Evolutionary conservation across 108 stramenopile species (phyloP).

Genomic region (Nitzschia sp.): DNA sequence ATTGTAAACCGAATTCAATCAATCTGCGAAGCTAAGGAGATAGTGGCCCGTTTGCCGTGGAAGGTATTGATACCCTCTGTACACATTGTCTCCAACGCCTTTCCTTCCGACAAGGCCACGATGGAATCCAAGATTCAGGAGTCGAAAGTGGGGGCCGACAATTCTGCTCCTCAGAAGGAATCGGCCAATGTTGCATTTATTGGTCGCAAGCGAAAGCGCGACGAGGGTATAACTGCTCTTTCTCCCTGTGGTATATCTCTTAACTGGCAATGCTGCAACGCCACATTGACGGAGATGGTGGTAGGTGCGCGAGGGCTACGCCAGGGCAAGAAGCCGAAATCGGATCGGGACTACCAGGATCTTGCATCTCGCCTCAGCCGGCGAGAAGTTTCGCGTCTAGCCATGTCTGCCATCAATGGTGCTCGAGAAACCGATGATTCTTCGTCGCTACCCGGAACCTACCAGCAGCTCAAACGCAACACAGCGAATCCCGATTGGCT

Average conservation of each 20-base stretch:
- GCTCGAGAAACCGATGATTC: not conserved
- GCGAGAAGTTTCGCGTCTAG: conserved; percentile 23
- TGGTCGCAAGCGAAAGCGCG: conserved; percentile 8
- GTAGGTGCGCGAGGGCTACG: conserved; percentile 79
- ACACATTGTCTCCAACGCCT: conserved; percentile 14
- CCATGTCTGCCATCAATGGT: not conserved
- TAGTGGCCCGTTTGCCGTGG: not conserved
- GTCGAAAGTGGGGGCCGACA: not conserved
- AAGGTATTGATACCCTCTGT: conserved; percentile 12
- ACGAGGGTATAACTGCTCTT: conserved; percentile 3
- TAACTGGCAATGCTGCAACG: conserved; percentile 47
- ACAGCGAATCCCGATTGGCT: conserved; percentile 2
- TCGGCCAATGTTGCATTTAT: not conserved
- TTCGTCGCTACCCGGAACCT: not conserved
- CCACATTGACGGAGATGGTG: conserved; percentile 52
- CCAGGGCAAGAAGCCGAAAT: conserved; percentile 81
- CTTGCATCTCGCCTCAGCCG: conserved; percentile 68
- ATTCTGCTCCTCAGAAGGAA: not conserved
- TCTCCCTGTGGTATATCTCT: conserved; percentile 50
- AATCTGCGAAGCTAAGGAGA: conserved; percentile 1
- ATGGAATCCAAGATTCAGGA: not conserved
- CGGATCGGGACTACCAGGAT: conserved; percentile 43
- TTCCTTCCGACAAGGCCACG: conserved; percentile 28
- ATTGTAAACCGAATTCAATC: conserved; percentile 45
- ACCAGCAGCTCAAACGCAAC: conserved; percentile 21